A percentile compares a stretch with the other conserved stretches of the same genome.
These are phyloP conservation scores for Saccharomyces pastorianus DNA, from an alignment of 1,139 yeast genomes.

Conservation along the genomic window DNA sequence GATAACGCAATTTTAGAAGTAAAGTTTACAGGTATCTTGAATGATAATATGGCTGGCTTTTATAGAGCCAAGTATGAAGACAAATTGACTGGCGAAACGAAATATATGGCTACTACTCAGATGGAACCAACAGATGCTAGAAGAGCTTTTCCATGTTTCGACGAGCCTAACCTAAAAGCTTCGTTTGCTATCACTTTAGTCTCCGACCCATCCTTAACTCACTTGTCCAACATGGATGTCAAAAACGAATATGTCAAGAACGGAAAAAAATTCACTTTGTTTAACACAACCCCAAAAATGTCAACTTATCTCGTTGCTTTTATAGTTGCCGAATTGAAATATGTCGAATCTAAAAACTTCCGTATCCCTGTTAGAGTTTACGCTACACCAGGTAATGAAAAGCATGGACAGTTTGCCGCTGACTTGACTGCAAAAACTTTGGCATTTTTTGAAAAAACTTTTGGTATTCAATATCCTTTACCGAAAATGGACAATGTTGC, in stretches of 20 bases:
- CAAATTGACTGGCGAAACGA: constrained; percentile 48
- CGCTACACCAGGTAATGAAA: constrained; percentile 65
- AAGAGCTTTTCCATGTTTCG: constrained; percentile 77
- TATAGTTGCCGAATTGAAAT: constrained; percentile 71
- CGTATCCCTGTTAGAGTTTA: constrained; percentile 76
- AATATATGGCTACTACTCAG: constrained; percentile 69
- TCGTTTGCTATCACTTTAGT: constrained; percentile 57
- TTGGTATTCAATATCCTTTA: constrained; percentile 67
- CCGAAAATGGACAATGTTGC: constrained; percentile 81
- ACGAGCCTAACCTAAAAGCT: constrained; percentile 72
- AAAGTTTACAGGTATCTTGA: constrained; percentile 61
- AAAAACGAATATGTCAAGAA: constrained; percentile 37
- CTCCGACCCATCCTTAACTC: constrained; percentile 50
- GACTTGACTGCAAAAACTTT: constrained; percentile 70
- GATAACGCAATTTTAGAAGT: constrained; percentile 41
- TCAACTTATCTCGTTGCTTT: constrained; percentile 77
- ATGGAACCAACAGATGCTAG: constrained; percentile 84
- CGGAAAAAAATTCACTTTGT: constrained; percentile 48
- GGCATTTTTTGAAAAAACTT: constrained; percentile 61
- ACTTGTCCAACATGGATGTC: constrained; percentile 69
- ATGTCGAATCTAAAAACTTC: constrained; percentile 57
- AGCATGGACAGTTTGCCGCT: constrained; percentile 59
- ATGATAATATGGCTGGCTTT: constrained; percentile 73
- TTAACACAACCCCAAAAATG: constrained; percentile 66
- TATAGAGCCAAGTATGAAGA: constrained; percentile 69